Conservation (phyloP, 2,329 filamentous ascomycete species). For the Apiospora malaysiana region DNA sequence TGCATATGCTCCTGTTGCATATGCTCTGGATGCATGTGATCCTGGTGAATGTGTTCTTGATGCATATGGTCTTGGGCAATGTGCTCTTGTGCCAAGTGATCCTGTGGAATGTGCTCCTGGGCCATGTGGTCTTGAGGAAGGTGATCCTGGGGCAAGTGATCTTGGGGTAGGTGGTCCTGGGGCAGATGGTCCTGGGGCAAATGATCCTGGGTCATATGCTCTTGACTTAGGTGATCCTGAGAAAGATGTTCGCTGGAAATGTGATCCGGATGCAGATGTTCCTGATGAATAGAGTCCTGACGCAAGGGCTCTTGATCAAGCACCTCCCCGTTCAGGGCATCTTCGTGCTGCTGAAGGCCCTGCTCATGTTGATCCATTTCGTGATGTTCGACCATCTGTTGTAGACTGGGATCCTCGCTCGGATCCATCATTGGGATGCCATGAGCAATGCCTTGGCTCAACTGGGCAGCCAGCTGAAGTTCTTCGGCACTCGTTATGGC, state of each 20-base stretch:
- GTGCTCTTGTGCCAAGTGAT: not conserved
- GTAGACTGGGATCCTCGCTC: slow-evolving; percentile 49
- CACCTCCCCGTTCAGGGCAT: slow-evolving; percentile 28
- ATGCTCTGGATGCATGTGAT: slow-evolving; percentile 31
- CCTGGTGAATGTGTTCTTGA: slow-evolving; percentile 26
- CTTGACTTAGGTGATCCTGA: slow-evolving; percentile 23
- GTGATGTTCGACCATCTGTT: slow-evolving; percentile 44
- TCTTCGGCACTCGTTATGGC: slow-evolving; percentile 56
- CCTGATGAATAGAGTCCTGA: slow-evolving; percentile 22
- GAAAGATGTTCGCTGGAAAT: slow-evolving; percentile 18
- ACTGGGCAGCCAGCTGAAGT: slow-evolving; percentile 62
- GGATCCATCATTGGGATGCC: slow-evolving; percentile 54
- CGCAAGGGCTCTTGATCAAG: slow-evolving; percentile 23
- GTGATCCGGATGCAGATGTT: slow-evolving; percentile 21
- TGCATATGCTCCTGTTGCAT: slow-evolving; percentile 25
- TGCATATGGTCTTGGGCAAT: slow-evolving; percentile 22
- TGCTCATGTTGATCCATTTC: slow-evolving; percentile 29
- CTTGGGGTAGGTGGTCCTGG: slow-evolving; percentile 10
- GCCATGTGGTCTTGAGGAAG: slow-evolving; percentile 20
- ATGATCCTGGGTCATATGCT: slow-evolving; percentile 19
- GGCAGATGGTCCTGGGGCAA: slow-evolving; percentile 19
- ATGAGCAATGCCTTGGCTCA: slow-evolving; percentile 60
- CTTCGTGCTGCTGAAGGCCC: slow-evolving; percentile 28
- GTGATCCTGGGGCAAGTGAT: slow-evolving; percentile 1
- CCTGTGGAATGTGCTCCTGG: slow-evolving; percentile 15